Evolutionary conservation across 2,329 filamentous ascomycete species (phyloP).

Genomic region (Sporothrix protearum): DNA sequence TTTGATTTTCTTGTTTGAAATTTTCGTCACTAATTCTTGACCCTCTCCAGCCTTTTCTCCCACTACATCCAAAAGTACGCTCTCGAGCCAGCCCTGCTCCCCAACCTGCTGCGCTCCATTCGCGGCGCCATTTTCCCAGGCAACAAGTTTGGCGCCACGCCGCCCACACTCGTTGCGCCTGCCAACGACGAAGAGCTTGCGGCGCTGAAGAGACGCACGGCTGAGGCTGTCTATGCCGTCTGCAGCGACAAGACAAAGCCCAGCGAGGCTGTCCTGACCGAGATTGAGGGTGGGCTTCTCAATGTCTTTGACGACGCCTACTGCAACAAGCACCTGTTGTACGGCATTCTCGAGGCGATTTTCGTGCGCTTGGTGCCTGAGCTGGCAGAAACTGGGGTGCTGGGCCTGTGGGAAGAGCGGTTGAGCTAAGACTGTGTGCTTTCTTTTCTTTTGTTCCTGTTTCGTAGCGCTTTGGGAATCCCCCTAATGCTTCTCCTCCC

Average conservation of each 20-base stretch:
- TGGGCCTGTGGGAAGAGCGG: slow-evolving; percentile 71
- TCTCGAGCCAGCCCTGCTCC: slow-evolving; percentile 61
- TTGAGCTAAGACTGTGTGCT: slow-evolving; percentile 39
- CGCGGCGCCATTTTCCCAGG: slow-evolving; percentile 82
- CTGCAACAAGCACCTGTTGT: slow-evolving; percentile 89
- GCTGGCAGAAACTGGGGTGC: slow-evolving; percentile 65
- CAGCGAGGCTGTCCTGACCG: slow-evolving; percentile 41
- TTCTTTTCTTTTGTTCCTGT: not conserved
- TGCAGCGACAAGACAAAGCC: slow-evolving; percentile 16
- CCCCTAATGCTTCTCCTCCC: not conserved
- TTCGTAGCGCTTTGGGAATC: not conserved
- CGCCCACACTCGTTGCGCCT: slow-evolving; percentile 58
- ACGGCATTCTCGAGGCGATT: slow-evolving; percentile 74
- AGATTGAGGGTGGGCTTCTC: slow-evolving; percentile 63
- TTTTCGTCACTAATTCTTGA: not conserved
- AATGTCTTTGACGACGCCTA: slow-evolving; percentile 76
- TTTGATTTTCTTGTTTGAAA: not conserved
- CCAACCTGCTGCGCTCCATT: slow-evolving; percentile 64
- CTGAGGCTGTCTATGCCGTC: slow-evolving; percentile 23
- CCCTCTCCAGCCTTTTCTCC: slow-evolving; percentile 52
- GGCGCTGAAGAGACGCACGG: slow-evolving; percentile 50
- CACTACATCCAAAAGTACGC: slow-evolving; percentile 54
- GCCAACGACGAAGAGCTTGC: slow-evolving; percentile 56
- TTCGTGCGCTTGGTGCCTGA: slow-evolving; percentile 84
- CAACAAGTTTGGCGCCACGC: slow-evolving; percentile 61